A percentile compares a stretch with the other conserved stretches of the same genome.
These are phyloP conservation scores for Salvia sclarea DNA, from an alignment of 305 asterid genomes.

Conservation along the genomic window DNA sequence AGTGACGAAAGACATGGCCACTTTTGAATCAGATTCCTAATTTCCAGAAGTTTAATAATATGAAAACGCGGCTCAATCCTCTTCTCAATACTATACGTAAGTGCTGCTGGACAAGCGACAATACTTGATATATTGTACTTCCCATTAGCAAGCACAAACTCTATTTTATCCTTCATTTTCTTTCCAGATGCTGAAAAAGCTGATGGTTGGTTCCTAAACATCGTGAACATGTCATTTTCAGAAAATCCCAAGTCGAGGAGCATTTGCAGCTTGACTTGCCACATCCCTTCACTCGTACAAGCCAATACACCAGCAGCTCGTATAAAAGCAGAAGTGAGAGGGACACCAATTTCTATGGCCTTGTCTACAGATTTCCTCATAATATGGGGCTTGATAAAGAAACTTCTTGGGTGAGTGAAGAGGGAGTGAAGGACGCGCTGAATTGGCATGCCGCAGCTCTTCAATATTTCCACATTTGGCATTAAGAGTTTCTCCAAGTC, in stretches of 20 bases:
- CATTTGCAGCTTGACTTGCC: constrained; percentile 31
- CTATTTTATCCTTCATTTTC: constrained; percentile 28
- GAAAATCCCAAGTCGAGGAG: constrained; percentile 9
- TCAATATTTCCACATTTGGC: too few relatives aligned
- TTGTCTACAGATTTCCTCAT: too few relatives aligned
- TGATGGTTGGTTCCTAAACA: neutral
- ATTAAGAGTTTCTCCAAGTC: too few relatives aligned
- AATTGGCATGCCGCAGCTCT: too few relatives aligned
- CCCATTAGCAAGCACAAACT: constrained; percentile 33
- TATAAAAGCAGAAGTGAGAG: constrained; percentile 20
- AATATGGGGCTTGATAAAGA: too few relatives aligned
- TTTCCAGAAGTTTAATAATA: constrained; percentile 34
- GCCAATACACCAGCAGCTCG: constrained; percentile 21
- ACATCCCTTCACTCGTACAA: constrained; percentile 19
- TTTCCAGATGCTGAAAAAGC: neutral
- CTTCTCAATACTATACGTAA: constrained; percentile 37
- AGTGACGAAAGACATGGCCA: constrained; percentile 30
- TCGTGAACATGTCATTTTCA: too few relatives aligned
- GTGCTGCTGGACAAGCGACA: neutral
- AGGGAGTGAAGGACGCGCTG: constrained; percentile 4
- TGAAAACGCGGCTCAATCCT: constrained; percentile 37
- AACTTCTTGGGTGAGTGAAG: constrained; percentile 23
- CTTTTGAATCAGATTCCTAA: constrained; percentile 6
- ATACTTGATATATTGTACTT: constrained; percentile 24
- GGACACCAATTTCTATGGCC: too few relatives aligned